Conservation (phyloP, 2,329 filamentous ascomycete genomes). For the Myriangium duriaei region DNA sequence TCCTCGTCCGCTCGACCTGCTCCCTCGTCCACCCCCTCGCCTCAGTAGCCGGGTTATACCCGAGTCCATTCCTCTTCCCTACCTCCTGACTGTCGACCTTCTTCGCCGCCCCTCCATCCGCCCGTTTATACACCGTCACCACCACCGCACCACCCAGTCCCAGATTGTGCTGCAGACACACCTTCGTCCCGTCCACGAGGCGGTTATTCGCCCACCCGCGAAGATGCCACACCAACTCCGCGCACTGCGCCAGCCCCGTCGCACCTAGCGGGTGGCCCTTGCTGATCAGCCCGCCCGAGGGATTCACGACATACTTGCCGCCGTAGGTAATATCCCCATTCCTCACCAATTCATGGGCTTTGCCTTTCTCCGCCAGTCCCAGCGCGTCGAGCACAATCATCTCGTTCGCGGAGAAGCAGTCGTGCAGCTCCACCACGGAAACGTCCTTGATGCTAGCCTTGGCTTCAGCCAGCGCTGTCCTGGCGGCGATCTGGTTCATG, state of each 20-base stretch:
- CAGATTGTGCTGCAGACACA: constrained; percentile 82
- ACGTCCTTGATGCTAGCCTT: constrained; percentile 53
- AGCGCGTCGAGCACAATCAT: constrained; percentile 82
- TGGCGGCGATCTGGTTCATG: constrained; percentile 64
- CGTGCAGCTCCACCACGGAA: constrained; percentile 82
- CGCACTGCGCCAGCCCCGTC: constrained; percentile 88
- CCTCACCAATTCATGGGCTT: constrained; percentile 84
- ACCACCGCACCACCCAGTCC: constrained; percentile 85
- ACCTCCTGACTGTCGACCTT: constrained; percentile 51
- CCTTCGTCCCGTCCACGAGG: constrained; percentile 52
- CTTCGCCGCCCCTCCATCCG: constrained; percentile 56
- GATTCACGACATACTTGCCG: constrained; percentile 71
- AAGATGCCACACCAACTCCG: constrained; percentile 90
- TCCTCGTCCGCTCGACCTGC: constrained; percentile 57
- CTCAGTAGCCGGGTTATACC: constrained; percentile 84
- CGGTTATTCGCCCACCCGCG: constrained; percentile 94
- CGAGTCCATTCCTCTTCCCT: constrained; percentile 54
- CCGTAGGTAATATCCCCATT: constrained; percentile 86
- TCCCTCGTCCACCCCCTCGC: constrained; percentile 76
- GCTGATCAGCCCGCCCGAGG: constrained; percentile 84
- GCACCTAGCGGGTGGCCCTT: constrained; percentile 93
- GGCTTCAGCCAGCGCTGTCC: constrained; percentile 61
- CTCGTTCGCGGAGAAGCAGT: constrained; percentile 94
- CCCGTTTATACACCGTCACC: constrained; percentile 75
- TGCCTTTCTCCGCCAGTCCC: constrained; percentile 62